phyloP scores from a whole-genome alignment of 2,329 filamentous ascomycete genomes.

The Verticillium nubilum region DNA sequence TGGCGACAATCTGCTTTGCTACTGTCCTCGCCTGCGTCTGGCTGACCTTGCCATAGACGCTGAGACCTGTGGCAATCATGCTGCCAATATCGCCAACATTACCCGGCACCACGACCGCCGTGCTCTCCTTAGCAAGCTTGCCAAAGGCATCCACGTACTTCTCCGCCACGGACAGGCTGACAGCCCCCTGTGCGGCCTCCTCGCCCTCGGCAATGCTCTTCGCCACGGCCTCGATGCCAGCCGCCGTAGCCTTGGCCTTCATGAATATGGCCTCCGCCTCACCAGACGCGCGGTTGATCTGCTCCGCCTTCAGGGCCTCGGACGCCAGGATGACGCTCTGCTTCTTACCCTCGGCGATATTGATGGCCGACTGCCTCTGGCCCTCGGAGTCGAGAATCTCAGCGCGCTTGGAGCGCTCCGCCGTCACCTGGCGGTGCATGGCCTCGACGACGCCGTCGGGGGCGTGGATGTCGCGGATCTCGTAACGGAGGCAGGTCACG shows the following conservation, averaged over 20 bases:
- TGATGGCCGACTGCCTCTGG: constrained; percentile 95
- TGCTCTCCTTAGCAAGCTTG: constrained; percentile 90
- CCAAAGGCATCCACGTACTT: constrained; percentile 97
- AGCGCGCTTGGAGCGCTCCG: constrained; percentile 92
- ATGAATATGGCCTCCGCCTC: constrained; percentile 90
- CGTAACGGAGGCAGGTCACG: constrained; percentile 91
- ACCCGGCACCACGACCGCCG: constrained; percentile 89
- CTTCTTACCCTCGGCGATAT: constrained; percentile 96
- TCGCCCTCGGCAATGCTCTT: constrained; percentile 67
- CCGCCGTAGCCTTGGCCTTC: constrained; percentile 79
- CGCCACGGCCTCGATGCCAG: constrained; percentile 83
- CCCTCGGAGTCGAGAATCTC: constrained; percentile 97
- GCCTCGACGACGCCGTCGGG: constrained; percentile 89
- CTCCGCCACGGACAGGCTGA: constrained; percentile 87
- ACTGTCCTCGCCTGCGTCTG: constrained; percentile 68
- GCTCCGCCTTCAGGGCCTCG: constrained; percentile 81
- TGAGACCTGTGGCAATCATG: constrained; percentile 95
- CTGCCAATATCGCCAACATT: constrained; percentile 94
- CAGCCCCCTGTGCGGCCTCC: constrained; percentile 71
- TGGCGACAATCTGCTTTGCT: constrained; percentile 40
- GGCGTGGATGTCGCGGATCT: constrained; percentile 97
- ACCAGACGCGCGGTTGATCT: constrained; percentile 88
- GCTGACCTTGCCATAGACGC: constrained; percentile 90
- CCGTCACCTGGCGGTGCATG: constrained; percentile 97
- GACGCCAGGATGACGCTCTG: constrained; percentile 95